These are phyloP conservation scores for Colletotrichum ledebouriae DNA, from an alignment of 2,329 filamentous ascomycete species.

Conservation along the genomic window DNA sequence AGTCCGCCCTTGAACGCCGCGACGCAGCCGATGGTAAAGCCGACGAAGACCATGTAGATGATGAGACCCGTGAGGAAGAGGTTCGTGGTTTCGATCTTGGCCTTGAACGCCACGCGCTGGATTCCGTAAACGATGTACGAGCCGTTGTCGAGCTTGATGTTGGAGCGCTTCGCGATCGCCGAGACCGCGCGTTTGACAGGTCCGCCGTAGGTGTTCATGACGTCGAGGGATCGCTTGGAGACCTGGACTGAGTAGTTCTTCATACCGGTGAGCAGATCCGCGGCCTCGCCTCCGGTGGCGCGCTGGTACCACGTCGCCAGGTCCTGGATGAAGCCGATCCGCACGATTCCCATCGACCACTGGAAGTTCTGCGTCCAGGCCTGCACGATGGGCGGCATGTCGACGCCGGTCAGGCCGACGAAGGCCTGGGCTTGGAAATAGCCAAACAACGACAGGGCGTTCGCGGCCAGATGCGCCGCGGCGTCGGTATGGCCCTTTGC, in stretches of 20 bases:
- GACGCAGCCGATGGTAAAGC: slow-evolving; percentile 79
- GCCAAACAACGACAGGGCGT: slow-evolving; percentile 89
- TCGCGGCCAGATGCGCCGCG: slow-evolving; percentile 92
- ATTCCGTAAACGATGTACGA: slow-evolving; percentile 82
- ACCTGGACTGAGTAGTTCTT: slow-evolving; percentile 84
- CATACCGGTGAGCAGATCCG: slow-evolving; percentile 81
- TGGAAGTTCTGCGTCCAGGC: slow-evolving; percentile 98
- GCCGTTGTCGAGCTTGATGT: slow-evolving; percentile 66
- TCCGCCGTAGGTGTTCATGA: slow-evolving; percentile 48
- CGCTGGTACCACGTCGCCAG: slow-evolving; percentile 97
- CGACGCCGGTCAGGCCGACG: slow-evolving; percentile 85
- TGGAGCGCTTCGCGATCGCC: slow-evolving; percentile 64
- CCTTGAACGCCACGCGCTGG: slow-evolving; percentile 88
- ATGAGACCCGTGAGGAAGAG: slow-evolving; percentile 92
- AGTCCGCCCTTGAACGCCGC: slow-evolving; percentile 84
- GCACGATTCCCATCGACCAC: slow-evolving; percentile 98
- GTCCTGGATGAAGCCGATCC: slow-evolving; percentile 83
- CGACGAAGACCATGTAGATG: slow-evolving; percentile 89
- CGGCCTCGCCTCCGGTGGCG: slow-evolving; percentile 87
- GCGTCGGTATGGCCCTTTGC: slow-evolving; percentile 94
- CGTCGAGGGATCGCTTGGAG: slow-evolving; percentile 70
- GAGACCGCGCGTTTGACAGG: slow-evolving; percentile 63
- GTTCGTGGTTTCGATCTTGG: slow-evolving; percentile 89
- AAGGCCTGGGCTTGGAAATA: slow-evolving; percentile 97
- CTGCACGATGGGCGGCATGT: slow-evolving; percentile 87